A percentile compares a stretch with the other conserved stretches of the same genome.
These are phyloP conservation scores for Epipyxis sp. DNA, from an alignment of 108 stramenopile species.

Conservation along the genomic window DNA sequence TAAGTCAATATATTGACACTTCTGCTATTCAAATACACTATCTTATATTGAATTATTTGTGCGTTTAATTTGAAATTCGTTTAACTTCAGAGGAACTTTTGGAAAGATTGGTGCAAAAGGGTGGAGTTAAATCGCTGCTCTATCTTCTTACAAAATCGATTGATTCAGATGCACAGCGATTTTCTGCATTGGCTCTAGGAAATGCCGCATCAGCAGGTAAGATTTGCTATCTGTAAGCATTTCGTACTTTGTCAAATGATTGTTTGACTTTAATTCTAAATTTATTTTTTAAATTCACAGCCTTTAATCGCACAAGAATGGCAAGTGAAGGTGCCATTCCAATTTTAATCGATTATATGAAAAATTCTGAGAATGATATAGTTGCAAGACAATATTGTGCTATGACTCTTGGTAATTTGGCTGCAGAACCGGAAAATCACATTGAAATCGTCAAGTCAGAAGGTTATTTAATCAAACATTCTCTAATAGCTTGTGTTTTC, in stretches of 20 bases:
- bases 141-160: slow-evolving; percentile 55
- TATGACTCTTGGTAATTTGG: slow-evolving; percentile 75
- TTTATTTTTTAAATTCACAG: neutral
- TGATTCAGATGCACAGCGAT: slow-evolving; percentile 76
- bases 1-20: too few relatives aligned
- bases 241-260: too few relatives aligned
- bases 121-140: slow-evolving; percentile 64
- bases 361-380: slow-evolving; percentile 52
- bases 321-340: slow-evolving; percentile 52
- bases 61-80: slow-evolving; percentile 5
- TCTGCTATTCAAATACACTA: too few relatives aligned
- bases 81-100: slow-evolving; percentile 51
- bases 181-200: slow-evolving; percentile 71
- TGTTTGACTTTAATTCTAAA: too few relatives aligned
- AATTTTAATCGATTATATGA: slow-evolving; percentile 50
- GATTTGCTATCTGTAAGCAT: neutral
- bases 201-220: slow-evolving; percentile 65
- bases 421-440: slow-evolving; percentile 71
- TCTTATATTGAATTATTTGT: too few relatives aligned
- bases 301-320: slow-evolving; percentile 62
- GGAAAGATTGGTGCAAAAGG: slow-evolving; percentile 71
- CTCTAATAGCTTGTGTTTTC: neutral
- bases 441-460: slow-evolving; percentile 63
- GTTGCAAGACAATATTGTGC: slow-evolving; percentile 69
- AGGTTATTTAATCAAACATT: neutral